Evolutionary conservation across 2,329 filamentous ascomycete species (phyloP).

Genomic region (Phaeosphaeria sp.): DNA sequence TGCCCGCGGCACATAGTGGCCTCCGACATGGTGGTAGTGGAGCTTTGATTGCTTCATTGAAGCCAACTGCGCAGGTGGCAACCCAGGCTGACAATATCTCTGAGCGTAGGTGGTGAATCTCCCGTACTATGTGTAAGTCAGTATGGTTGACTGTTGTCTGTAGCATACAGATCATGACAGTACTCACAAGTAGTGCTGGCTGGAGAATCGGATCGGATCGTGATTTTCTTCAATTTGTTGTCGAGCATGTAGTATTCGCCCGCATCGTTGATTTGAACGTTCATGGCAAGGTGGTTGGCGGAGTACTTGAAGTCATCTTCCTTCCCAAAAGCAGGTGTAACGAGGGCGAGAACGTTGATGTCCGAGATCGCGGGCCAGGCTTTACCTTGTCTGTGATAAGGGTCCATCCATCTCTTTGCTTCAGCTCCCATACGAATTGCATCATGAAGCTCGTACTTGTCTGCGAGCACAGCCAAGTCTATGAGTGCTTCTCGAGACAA

Average conservation of each 20-base stretch:
- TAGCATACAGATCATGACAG: background rate
- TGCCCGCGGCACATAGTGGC: background rate
- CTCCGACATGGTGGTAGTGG: background rate
- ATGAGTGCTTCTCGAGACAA: background rate
- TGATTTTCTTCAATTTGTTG: background rate
- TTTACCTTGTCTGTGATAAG: background rate
- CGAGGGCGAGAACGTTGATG: background rate
- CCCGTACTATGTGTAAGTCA: background rate
- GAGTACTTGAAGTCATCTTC: background rate
- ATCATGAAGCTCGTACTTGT: background rate
- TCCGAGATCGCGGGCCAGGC: background rate
- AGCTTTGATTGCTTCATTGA: background rate
- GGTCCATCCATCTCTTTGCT: background rate
- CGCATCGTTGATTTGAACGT: background rate
- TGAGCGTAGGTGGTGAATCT: background rate
- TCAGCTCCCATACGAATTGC: background rate
- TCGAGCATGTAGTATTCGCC: background rate
- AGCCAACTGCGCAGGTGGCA: background rate
- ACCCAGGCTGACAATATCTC: background rate
- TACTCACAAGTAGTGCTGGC: background rate
- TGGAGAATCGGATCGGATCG: background rate
- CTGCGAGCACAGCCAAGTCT: background rate
- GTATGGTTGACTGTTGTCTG: background rate
- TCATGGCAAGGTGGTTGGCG: background rate
- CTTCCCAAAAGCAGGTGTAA: background rate